Base-by-base conservation (phyloP, 306 rosid species). In the Quercus berberidifolia region DNA sequence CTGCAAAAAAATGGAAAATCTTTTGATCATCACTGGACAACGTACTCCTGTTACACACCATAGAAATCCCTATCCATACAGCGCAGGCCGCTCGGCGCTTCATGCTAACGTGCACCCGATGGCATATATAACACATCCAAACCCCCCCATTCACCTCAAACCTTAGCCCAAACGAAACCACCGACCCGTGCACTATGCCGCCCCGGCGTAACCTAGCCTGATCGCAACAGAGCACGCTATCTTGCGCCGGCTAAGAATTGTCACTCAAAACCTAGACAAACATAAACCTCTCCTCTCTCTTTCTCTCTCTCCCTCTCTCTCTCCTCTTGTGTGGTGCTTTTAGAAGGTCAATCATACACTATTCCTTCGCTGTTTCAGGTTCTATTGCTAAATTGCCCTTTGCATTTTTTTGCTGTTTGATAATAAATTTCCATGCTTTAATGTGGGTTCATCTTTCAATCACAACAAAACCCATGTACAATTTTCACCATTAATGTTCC, bases 261-360 rank as follows among this genome's bases (percentile, higher is more conserved):
- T 76, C 75, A 77, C 86, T 76, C 76, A 18, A 55, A 56, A 55
- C 86, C 75, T 67, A 82, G 77, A 63, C 76, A 71, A 79, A 70
- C 76, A 71, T 76, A 70, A 8, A 46, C 75, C 31, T 70, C 62
- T 72, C 73, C 78, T 74, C 71, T 75, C 76, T 87, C 71, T 75
- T 75, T 87, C 88, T 73, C 10, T 38, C 55, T 76, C 60, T 68
- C 65, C 25, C 69, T 41, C 73, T 68, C 52, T 43, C 56, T 21
- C 30, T 31, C 55, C 38, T 19, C 41, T 13, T 46, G 58, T 14
- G n/a, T 62, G 77, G 82, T 74, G 88, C 64, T 84, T 87, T 87
- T 79, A 55, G 88, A 79, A 83, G 87, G 87, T 78, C 78, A 78
- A 85, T 82, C 83, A 78, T 80, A 80, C 83, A 84, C 90, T 81